Evolutionary conservation across 768 basidiomycete genomes (phyloP).

Genomic region (Fistulinella prunicolor): DNA sequence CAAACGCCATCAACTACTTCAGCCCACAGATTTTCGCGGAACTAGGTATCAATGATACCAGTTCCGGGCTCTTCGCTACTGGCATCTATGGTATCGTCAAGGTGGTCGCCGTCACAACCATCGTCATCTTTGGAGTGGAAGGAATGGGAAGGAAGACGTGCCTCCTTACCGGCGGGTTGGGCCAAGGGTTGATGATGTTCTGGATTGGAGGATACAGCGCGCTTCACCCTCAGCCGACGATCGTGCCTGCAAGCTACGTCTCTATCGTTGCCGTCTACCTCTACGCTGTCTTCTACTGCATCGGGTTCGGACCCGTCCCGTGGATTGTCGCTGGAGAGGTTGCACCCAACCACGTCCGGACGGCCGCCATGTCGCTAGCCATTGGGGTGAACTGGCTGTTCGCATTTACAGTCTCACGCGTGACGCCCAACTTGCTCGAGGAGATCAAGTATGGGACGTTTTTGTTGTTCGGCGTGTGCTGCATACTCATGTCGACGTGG

Average conservation of each 20-base stretch:
- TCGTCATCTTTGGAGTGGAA: conserved; percentile 48
- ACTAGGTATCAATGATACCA: conserved; percentile 45
- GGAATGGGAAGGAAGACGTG: conserved; percentile 47
- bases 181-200: conserved; percentile 42
- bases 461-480: conserved; percentile 32
- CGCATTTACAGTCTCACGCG: conserved; percentile 36
- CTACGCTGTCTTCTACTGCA: conserved; percentile 36
- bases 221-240: conserved; percentile 26
- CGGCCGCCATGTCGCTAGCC: conserved; percentile 34
- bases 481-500: conserved; percentile 34
- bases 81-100: conserved; percentile 42
- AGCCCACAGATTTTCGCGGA: conserved; percentile 49
- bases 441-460: conserved; percentile 32
- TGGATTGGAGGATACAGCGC: conserved; percentile 37
- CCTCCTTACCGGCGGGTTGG: conserved; percentile 47
- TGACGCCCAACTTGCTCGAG: conserved; percentile 38
- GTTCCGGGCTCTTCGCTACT: conserved; percentile 47
- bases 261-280: conserved; percentile 39
- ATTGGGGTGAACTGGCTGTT: conserved; percentile 35
- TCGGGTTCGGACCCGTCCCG: conserved; percentile 32
- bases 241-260: conserved; percentile 36
- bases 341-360: conserved; percentile 38
- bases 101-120: conserved; percentile 39
- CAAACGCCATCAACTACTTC: conserved; percentile 56
- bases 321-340: conserved; percentile 36